Evolutionary conservation across 257 asterid genomes (phyloP), one percentile per base, ranked within the genome.

Genomic region (Solanum gandarillasii): DNA sequence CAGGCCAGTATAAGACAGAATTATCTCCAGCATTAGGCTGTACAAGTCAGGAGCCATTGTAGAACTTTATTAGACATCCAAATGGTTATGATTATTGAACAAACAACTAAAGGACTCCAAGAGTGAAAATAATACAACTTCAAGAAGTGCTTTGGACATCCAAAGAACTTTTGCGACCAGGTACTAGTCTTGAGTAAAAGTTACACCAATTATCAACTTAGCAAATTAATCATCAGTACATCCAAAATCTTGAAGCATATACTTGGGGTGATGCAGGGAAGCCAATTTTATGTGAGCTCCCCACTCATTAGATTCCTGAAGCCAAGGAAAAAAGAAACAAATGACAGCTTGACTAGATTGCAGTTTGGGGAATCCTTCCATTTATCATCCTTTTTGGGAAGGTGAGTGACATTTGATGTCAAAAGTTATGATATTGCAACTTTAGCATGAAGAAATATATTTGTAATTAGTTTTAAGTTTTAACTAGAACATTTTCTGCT

Each of bases 1-100:
- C 98, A 84, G 99, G 99, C 99, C 99, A 96, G 91, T 97, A 96
- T 67, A 92, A 90, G 86, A 94, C 84, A 91, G 91, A 91, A 88
- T 92, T 91, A 67, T 90, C 93, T 83, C 93, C 94, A 86, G 82
- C 89, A 87, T 87, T 91, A 88, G 73, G 90, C 99, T 97, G 98
- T 96, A 95, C 86, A 83, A 87, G 87, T 89, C 86, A 86, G 92
- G 84, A 85, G 48, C 89, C 90, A 86, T 89, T 88, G 88, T 86
- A 89, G 87, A 92, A 93, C 89, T 93, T 91, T 74, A 87, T 88
- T 86, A 90, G 89, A 86, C 75, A 89, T 88, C 88, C 88, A 92
- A 93, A 86, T 82, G 74, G 75, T 31, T 21, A 34, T 18, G 41
- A 29, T 5, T 76, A 36, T 18, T 48, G 38, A 81, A 81, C 84